Percentiles rank a stretch among this genome's conserved stretches.
Evolutionary conservation across 1,139 yeast species (phyloP).

Genomic region (Candida sanyaensis): DNA sequence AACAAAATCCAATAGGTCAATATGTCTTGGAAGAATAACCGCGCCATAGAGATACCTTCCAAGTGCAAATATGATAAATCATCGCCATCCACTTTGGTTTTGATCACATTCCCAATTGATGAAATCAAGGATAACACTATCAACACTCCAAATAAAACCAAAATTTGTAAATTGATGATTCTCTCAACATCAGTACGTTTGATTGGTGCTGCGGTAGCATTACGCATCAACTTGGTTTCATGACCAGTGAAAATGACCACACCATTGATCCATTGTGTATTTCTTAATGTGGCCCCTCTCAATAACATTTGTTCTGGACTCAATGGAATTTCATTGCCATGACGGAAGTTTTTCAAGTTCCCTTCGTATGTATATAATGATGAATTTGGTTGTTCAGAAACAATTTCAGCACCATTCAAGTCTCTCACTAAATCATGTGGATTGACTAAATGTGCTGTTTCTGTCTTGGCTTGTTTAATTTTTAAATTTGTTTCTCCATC

Average conservation of each 20-base stretch:
- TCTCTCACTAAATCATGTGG: constrained; percentile 57
- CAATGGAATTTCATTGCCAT: constrained; percentile 54
- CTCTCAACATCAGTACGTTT: constrained; percentile 97
- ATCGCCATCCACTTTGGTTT: constrained; percentile 54
- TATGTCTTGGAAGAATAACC: constrained; percentile 79
- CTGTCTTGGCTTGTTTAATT: constrained; percentile 83
- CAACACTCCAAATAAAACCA: constrained; percentile 81
- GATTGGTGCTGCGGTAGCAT: constrained; percentile 98
- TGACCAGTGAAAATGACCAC: constrained; percentile 95
- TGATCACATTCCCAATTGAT: constrained; percentile 84
- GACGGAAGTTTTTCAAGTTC: constrained; percentile 53
- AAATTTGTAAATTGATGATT: constrained; percentile 87
- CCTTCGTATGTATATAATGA: constrained; percentile 96
- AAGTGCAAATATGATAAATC: constrained; percentile 65
- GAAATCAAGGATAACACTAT: constrained; percentile 77
- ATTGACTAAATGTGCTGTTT: constrained; percentile 73
- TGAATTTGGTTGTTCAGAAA: constrained; percentile 93
- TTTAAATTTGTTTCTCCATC: constrained; percentile 98
- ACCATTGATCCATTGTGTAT: constrained; percentile 95
- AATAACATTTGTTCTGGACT: constrained; percentile 88
- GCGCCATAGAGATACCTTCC: constrained; percentile 68
- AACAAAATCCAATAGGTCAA: constrained; percentile 95
- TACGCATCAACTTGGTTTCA: constrained; percentile 96
- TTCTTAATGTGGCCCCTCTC: constrained; percentile 94
- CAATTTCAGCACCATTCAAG: constrained; percentile 41